Evolutionary conservation across 805 yeast species (phyloP).

Genomic region (Candida namnaoensis): DNA sequence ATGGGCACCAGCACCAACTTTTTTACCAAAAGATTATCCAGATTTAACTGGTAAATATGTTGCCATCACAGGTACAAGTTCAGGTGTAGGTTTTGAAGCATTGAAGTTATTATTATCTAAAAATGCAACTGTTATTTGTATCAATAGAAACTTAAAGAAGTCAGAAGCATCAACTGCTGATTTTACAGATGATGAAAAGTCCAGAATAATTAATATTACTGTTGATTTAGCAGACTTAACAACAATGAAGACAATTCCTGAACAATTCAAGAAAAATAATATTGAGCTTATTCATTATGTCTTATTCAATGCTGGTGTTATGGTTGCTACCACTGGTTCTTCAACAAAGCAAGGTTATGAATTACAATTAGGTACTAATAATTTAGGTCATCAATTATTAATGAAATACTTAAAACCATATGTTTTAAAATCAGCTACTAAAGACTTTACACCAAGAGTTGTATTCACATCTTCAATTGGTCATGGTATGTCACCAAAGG

Average conservation of each 20-base stretch:
- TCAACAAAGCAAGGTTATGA: constrained; percentile 32
- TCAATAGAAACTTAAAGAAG: constrained; percentile 18
- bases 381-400: constrained; percentile 29
- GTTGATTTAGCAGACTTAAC: constrained; percentile 27
- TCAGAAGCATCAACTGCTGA: constrained; percentile 15
- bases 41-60: constrained; percentile 9
- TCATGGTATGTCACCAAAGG: constrained; percentile 18
- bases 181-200: constrained; percentile 16
- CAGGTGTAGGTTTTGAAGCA: constrained; percentile 20
- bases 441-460: constrained; percentile 22
- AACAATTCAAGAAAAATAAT: constrained; percentile 8
- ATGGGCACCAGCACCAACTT: constrained; percentile 4
- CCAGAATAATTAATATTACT: constrained; percentile 12
- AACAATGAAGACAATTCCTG: constrained; percentile 25
- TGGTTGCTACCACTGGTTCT: constrained; percentile 21
- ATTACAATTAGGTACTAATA: constrained; percentile 31
- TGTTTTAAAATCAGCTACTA: constrained; percentile 19
- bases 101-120: constrained; percentile 17
- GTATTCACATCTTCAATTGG: constrained; percentile 35
- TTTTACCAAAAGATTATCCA: constrained; percentile 11
- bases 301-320: constrained; percentile 31
- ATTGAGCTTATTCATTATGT: constrained; percentile 19
- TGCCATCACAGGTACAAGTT: constrained; percentile 17
- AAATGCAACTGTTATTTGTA: constrained; percentile 22
- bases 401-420: constrained; percentile 28